A percentile compares a stretch with the other conserved stretches of the same genome.
These are phyloP conservation scores for Cystobasidium tubakii DNA, from an alignment of 768 basidiomycete species.

Conservation along the genomic window DNA sequence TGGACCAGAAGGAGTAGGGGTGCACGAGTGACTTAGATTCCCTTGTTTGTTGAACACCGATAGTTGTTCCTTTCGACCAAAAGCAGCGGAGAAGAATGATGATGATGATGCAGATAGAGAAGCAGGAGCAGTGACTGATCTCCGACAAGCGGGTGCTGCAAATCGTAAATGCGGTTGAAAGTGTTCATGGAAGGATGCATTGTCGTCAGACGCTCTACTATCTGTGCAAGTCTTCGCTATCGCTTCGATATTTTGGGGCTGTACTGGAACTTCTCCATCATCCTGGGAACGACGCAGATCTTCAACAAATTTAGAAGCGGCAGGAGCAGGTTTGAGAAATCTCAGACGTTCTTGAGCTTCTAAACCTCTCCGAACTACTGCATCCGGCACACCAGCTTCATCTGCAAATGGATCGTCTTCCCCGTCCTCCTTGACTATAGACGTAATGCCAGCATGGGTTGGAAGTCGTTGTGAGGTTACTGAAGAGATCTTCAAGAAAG, in stretches of 20 bases:
- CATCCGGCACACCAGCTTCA: not conserved
- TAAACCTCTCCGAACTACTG: not conserved
- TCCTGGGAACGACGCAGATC: not conserved
- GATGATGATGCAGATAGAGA: not conserved
- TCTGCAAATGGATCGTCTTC: not conserved
- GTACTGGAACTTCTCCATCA: not conserved
- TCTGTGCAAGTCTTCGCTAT: not conserved
- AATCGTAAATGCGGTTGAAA: not conserved
- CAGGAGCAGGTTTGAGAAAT: not conserved
- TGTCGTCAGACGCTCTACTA: not conserved
- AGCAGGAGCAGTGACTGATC: not conserved
- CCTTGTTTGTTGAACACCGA: not conserved
- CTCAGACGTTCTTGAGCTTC: not conserved
- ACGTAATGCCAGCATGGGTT: no score
- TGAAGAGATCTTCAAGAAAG: no score
- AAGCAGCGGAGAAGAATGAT: no score
- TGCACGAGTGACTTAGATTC: not conserved
- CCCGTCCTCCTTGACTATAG: not conserved
- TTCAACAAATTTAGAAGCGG: conserved; percentile 1
- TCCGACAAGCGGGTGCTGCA: not conserved
- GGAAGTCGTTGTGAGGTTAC: no score
- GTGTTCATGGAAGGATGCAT: not conserved
- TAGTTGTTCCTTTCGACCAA: not conserved
- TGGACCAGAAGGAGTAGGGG: not conserved
- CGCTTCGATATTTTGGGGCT: not conserved